A percentile compares a stretch with the other conserved stretches of the same genome.
Evolutionary conservation across 139 green algal genomes (phyloP).

Genomic region (Tetratostichococcus sp.): DNA sequence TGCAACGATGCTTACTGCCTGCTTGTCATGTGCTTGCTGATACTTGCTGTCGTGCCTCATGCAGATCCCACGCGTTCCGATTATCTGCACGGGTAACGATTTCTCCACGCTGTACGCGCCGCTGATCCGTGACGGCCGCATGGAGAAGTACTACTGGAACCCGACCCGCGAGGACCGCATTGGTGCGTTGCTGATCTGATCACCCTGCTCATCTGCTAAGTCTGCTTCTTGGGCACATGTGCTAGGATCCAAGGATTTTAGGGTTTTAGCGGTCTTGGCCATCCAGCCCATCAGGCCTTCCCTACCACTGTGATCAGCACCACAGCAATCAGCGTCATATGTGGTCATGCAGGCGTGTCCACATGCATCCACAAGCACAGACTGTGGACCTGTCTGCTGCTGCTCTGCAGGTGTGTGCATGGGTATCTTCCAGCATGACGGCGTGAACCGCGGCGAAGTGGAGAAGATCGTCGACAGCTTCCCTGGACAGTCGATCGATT

Average conservation of each 20-base stretch:
- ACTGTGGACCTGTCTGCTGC: no score
- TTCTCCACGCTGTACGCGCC: constrained; percentile 99
- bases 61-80: constrained; percentile 89
- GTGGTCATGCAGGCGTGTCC: no score
- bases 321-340: no score
- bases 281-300: no score
- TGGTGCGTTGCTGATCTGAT: constrained; percentile 27
- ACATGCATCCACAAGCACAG: no score
- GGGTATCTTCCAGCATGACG: constrained; percentile 92
- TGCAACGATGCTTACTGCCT: background rate
- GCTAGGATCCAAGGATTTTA: no score
- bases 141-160: constrained; percentile 99
- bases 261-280: no score
- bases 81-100: constrained; percentile 98
- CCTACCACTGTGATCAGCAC: no score
- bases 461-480: constrained; percentile 93
- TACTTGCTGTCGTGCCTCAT: constrained; percentile 57
- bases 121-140: constrained; percentile 98
- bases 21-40: no score
- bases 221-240: no score
- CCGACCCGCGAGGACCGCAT: constrained; percentile 92
- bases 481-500: constrained; percentile 99
- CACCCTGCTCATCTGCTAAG: no score
- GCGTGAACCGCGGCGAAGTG: constrained; percentile 50
- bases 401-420: constrained; percentile 63